Percentiles rank a stretch among this genome's conserved stretches.
phyloP scores from a whole-genome alignment of 495 filamentous ascomycete genomes.

The Articulospora tetracladia region DNA sequence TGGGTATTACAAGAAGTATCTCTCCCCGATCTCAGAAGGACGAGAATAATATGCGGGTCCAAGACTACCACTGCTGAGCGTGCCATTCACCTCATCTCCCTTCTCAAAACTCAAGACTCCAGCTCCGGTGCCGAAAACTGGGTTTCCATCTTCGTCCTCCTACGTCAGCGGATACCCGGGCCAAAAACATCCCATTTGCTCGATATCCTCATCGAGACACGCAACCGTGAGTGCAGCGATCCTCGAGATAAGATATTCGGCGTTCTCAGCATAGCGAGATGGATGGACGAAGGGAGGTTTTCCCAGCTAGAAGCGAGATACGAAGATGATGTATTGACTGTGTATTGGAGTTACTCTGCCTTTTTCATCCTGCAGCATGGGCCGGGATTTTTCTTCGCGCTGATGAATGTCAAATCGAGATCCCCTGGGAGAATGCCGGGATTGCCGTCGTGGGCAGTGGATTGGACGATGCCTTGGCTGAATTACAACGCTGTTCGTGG shows the following conservation, averaged over 20 bases:
- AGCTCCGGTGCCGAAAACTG: no score
- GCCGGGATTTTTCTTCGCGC: slow-evolving; percentile 17
- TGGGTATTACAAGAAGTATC: slow-evolving; percentile 22
- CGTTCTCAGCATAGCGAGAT: slow-evolving; percentile 10
- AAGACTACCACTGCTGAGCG: neutral
- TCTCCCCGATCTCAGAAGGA: slow-evolving; percentile 9
- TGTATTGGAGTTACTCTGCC: slow-evolving; percentile 12
- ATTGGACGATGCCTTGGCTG: slow-evolving; percentile 21
- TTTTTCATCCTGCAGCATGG: slow-evolving; percentile 17
- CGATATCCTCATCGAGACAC: slow-evolving; percentile 7
- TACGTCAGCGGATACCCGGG: neutral
- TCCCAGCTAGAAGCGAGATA: slow-evolving; percentile 8
- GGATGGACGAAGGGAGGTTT: slow-evolving; percentile 1
- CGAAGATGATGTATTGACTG: neutral
- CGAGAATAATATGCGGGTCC: neutral
- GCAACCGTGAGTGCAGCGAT: slow-evolving; percentile 11
- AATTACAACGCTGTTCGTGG: slow-evolving; percentile 11
- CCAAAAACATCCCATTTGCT: neutral
- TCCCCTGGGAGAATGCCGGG: neutral
- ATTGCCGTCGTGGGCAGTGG: slow-evolving; percentile 18
- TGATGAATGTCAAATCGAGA: no score
- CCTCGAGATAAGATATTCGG: slow-evolving; percentile 23
- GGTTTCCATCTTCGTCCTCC: slow-evolving; percentile 9
- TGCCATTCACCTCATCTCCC: neutral
- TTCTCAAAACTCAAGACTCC: neutral